Base-by-base conservation (phyloP, 2,329 filamentous ascomycete species). In the Penicillium oxalicum region DNA sequence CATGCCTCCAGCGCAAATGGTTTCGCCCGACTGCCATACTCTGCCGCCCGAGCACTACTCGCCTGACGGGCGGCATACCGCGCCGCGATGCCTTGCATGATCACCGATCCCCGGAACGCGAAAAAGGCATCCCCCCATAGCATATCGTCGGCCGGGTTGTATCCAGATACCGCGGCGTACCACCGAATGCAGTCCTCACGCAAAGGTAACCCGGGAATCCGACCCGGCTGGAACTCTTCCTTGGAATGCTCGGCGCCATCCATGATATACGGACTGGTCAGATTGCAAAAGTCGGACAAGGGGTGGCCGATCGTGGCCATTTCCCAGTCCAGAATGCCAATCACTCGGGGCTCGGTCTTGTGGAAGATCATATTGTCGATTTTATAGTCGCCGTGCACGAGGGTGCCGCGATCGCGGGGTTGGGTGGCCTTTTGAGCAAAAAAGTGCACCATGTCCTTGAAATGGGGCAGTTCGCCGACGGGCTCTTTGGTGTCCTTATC, bases 291-390 rank as follows among this genome's bases (percentile, higher is more conserved):
- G 66, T 98, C 93, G 5, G 87, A 91, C 24, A 97, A 79, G 1
- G 93, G 93, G 68, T 98, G 91, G n/a, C 93, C 93, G 47, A 96
- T 84, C 0, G 93, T 97, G 33, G 89, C 90, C 89, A 98, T 95
- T 74, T 97, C 93, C 91, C 91, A 97, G 72, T 98, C 93, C 5
- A 97, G 73, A 47, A 97, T 90, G 4, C 91, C 93, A 69, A 97
- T 91, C 9, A 97, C 91, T 45, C 84, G 77, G 5, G 91, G 83
- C 67, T 91, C 86, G 0, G 87, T 91, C 71, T 87, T 87, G 74
- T 96, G 88, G 68, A 95, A 98, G 36, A 93, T 83, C 56, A 91
- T 68, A 61, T 93, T 93, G 68, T 93, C 87, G 62, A 91, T 95
- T 75, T 97, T 98, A 76, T 91, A 98, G 69, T 98, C 93, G 33